These are phyloP conservation scores for Didymella pinodella DNA, from an alignment of 2,329 filamentous ascomycete genomes.

Conservation along the genomic window DNA sequence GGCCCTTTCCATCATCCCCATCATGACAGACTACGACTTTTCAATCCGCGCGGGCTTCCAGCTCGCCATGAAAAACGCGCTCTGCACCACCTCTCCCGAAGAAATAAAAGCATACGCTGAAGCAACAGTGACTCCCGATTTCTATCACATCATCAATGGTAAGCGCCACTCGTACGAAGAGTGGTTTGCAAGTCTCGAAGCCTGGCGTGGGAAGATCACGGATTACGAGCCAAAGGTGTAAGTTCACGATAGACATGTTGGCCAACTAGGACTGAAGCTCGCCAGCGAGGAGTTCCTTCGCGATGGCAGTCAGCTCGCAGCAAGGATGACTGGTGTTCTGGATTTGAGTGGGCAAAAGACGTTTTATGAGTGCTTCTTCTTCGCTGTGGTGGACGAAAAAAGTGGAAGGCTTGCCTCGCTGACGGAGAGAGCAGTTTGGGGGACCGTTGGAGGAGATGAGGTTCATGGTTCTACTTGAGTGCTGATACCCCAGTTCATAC, in stretches of 20 bases:
- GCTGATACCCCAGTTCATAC: background rate
- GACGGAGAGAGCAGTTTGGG: background rate
- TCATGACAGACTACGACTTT: background rate
- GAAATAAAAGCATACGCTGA: background rate
- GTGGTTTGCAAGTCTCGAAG: background rate
- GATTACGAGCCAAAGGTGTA: background rate
- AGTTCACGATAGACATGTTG: background rate
- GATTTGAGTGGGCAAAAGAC: background rate
- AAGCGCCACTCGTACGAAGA: background rate
- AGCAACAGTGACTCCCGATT: background rate
- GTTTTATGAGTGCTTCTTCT: slow-evolving; percentile 1
- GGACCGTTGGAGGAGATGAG: background rate
- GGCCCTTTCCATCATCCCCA: background rate
- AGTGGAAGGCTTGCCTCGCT: background rate
- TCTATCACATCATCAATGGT: slow-evolving; percentile 7
- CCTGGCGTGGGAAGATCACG: slow-evolving; percentile 1
- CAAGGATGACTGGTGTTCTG: background rate
- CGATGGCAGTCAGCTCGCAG: background rate
- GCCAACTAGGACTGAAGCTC: too few species aligned
- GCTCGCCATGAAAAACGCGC: background rate
- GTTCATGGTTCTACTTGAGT: background rate
- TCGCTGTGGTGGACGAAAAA: background rate
- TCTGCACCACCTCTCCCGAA: background rate
- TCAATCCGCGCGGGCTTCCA: background rate
- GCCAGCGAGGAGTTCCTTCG: background rate